A percentile compares a stretch with the other conserved stretches of the same genome.
These are phyloP conservation scores for Stygiomarasmius scandens DNA, from an alignment of 1,284 basidiomycete species.

Conservation along the genomic window DNA sequence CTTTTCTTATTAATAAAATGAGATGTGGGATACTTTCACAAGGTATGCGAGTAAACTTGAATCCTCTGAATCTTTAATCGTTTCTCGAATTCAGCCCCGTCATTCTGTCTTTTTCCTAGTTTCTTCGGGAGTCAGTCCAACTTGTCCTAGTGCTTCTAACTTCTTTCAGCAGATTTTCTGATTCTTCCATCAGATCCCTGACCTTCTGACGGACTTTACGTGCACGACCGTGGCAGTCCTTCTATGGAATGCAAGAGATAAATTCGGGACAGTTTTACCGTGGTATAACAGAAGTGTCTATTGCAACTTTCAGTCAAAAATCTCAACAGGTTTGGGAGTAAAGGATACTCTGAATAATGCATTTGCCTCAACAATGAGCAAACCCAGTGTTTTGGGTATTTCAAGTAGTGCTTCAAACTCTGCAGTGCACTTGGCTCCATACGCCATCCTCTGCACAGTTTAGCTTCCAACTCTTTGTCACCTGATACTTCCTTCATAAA, in stretches of 20 bases:
- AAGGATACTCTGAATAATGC: conserved; percentile 88
- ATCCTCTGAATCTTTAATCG: conserved; percentile 84
- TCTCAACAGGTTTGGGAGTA: not conserved
- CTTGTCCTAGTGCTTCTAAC: conserved; percentile 90
- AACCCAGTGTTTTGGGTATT: conserved; percentile 75
- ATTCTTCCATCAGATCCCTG: conserved; percentile 75
- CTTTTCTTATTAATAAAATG: conserved; percentile 77
- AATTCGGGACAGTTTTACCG: conserved; percentile 94
- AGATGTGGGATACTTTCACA: conserved; percentile 74
- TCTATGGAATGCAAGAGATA: conserved; percentile 91
- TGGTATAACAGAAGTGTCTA: conserved; percentile 89
- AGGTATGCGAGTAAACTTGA: conserved; percentile 82
- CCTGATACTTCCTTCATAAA: conserved; percentile 71
- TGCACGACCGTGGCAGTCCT: conserved; percentile 91
- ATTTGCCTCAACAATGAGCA: conserved; percentile 88
- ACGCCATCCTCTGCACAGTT: conserved; percentile 55
- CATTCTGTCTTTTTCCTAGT: conserved; percentile 92
- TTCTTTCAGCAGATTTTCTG: conserved; percentile 76
- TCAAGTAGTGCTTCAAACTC: conserved; percentile 52
- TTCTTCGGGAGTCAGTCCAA: conserved; percentile 87
- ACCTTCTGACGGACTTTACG: conserved; percentile 76
- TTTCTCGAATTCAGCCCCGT: conserved; percentile 90
- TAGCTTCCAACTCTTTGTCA: conserved; percentile 57
- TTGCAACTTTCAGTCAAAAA: conserved; percentile 3
- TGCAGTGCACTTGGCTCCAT: conserved; percentile 46